Base-by-base conservation (phyloP, 2,329 filamentous ascomycete genomes). In the Calonectria hawksworthii region DNA sequence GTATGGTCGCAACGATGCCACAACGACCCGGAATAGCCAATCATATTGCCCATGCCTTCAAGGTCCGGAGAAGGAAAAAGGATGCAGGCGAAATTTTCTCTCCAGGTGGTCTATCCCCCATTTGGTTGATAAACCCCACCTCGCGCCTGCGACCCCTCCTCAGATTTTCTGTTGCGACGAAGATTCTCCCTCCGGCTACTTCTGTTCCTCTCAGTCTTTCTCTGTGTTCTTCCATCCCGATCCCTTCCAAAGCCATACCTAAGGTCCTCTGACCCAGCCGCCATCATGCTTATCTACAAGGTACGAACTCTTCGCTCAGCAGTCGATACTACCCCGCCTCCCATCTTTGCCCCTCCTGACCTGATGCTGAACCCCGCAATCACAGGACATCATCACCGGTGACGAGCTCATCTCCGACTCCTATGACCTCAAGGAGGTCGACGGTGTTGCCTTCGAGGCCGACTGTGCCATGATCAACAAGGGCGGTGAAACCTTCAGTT, bases 361-460 rank as follows among this genome's bases (percentile, higher is more conserved):
- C 75, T 79, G 71, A 77, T 73, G 68, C 79, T 80, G 76, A 83
- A 63, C 80, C 74, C 80, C 80, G 78, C 81, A 80, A 79, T 75
- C 63, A 75, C 83, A 99, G 97, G 97, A 99, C 86, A 88, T 97
- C 83, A 86, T 98, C 88, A 94, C 92, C 87, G 95, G 89, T 80
- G 96, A 98, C 89, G 97, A 99, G 94, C 92, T 99, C 87, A 93
- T 99, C 93, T 98, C 97, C 84, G 96, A 99, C 89, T 97, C 94
- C 81, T 98, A 94, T 90, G 90, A 96, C 82, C 87, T 98, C 85
- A 95, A 95, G 89, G 90, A 94, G 86, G 85, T 96, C 78, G 94
- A 96, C 86, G 93, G 92, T 80, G 89, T 94, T 81, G 93, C 94
- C 83, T 99, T 94, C 89, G 96, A 99, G 90, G 94, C 93, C 85